Evolutionary conservation across 2,329 filamentous ascomycete species (phyloP).

Genomic region (Amylocarpus encephaloides): DNA sequence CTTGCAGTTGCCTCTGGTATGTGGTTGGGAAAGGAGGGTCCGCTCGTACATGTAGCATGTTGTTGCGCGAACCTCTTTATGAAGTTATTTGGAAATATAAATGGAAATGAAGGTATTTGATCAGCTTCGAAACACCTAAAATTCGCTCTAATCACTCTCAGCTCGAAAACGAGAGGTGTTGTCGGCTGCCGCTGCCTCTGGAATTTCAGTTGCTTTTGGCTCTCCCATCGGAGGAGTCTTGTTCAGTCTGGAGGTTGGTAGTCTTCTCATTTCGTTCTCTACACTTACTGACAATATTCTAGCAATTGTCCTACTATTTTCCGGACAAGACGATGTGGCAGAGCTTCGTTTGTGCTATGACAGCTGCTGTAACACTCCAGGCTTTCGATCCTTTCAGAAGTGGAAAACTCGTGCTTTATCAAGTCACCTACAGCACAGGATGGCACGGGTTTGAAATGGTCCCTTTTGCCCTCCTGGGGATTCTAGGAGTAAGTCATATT

Average conservation of each 20-base stretch:
- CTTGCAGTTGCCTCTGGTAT: slow-evolving; percentile 88
- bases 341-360: slow-evolving; percentile 98
- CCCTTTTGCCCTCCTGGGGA: slow-evolving; percentile 78
- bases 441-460: slow-evolving; percentile 95
- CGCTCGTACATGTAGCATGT: slow-evolving; percentile 91
- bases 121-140: neutral
- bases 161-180: slow-evolving; percentile 90
- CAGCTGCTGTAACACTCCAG: slow-evolving; percentile 90
- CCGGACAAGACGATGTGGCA: slow-evolving; percentile 99
- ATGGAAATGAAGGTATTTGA: slow-evolving; percentile 70
- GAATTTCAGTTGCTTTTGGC: slow-evolving; percentile 54
- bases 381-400: slow-evolving; percentile 91
- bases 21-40: slow-evolving; percentile 95
- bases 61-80: slow-evolving; percentile 93
- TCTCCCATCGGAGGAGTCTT: slow-evolving; percentile 81
- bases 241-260: slow-evolving; percentile 77
- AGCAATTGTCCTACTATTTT: slow-evolving; percentile 95
- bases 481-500: slow-evolving; percentile 56
- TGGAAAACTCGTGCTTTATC: slow-evolving; percentile 91
- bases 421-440: slow-evolving; percentile 83
- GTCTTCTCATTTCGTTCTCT: neutral
- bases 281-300: slow-evolving; percentile 10
- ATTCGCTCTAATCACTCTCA: slow-evolving; percentile 34
- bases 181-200: slow-evolving; percentile 74
- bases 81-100: slow-evolving; percentile 76